Evolutionary conservation across 257 asterid species (phyloP), one percentile per base, ranked within the genome.

Genomic region (Scutellaria baicalensis): DNA sequence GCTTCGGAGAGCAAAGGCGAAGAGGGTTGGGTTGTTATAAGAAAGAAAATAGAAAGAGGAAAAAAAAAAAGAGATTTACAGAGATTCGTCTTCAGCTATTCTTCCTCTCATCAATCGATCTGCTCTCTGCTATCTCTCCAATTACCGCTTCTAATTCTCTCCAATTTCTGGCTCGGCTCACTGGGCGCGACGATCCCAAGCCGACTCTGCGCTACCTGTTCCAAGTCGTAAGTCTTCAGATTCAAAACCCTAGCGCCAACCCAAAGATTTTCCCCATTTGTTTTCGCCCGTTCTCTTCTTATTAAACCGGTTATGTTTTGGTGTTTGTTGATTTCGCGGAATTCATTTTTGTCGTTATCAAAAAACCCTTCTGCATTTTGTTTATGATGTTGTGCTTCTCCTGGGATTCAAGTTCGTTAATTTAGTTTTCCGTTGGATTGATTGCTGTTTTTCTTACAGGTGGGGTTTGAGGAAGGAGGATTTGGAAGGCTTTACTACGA

Each of bases 21-120:
- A n/a, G n/a, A n/a, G n/a, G n/a, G n/a, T n/a, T n/a, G n/a, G n/a
- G n/a, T n/a, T n/a, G n/a, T n/a, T n/a, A 60, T 20, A 48, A 45
- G n/a, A n/a, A 33, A 48, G 21, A 17, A 61, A 38, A 68, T 20
- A 45, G 31, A 75, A 35, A 60, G 10, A 59, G 13, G 43, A 13
- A 64, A 45, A 43, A 49, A 9, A 14, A 33, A 49, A 74, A 68
- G 54, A n/a, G 43, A 64, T 52, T 65, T 52, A 76, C 79, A 84
- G 83, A 82, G 92, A 86, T 86, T 84, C 88, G 83, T 85, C 87
- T 80, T 76, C 84, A 51, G 84, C 82, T 74, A 72, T 78, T 78
- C 78, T 79, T 75, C 66, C 80, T 79, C 83, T 66, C 74, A 80
- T 77, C 82, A 73, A 77, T 75, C 93, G 87, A 86, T 82, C 68